Evolutionary conservation across 202 grass and related monocot species (phyloP).

Genomic region (Zoysia matrella): DNA sequence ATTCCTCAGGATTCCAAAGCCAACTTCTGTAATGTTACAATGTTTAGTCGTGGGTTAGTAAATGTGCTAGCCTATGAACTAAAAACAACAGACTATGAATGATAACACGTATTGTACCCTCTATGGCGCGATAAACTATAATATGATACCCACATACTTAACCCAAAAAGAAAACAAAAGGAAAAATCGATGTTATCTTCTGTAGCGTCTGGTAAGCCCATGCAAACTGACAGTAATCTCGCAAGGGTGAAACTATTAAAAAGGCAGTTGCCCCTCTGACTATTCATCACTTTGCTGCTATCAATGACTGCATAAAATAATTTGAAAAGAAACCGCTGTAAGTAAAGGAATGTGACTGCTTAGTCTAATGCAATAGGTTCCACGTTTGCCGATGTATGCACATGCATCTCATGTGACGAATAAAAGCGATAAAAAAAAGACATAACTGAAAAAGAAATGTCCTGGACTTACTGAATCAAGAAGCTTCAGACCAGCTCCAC

Average conservation of each 20-base stretch:
- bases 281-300: constrained; percentile 64
- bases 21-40: too few species aligned
- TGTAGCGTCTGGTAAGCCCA: background rate
- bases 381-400: background rate
- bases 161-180: background rate
- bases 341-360: constrained; percentile 15
- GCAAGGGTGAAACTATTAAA: constrained; percentile 39
- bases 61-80: too few species aligned
- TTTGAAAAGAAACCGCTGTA: constrained; percentile 8
- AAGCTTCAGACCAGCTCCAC: constrained; percentile 81
- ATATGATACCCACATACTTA: constrained; percentile 14
- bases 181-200: constrained; percentile 23
- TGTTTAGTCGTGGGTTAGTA: too few species aligned
- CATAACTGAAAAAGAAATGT: constrained; percentile 19
- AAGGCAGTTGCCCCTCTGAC: constrained; percentile 19
- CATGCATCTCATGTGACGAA: background rate
- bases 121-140: constrained; percentile 33
- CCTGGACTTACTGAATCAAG: constrained; percentile 64
- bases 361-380: constrained; percentile 4
- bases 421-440: background rate
- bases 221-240: constrained; percentile 29
- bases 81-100: too few species aligned
- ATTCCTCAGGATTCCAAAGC: too few species aligned
- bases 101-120: constrained; percentile 7
- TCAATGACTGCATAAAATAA: constrained; percentile 51